Conservation (phyloP, 805 yeast genomes). For the Barnettozyma wickerhamii region DNA sequence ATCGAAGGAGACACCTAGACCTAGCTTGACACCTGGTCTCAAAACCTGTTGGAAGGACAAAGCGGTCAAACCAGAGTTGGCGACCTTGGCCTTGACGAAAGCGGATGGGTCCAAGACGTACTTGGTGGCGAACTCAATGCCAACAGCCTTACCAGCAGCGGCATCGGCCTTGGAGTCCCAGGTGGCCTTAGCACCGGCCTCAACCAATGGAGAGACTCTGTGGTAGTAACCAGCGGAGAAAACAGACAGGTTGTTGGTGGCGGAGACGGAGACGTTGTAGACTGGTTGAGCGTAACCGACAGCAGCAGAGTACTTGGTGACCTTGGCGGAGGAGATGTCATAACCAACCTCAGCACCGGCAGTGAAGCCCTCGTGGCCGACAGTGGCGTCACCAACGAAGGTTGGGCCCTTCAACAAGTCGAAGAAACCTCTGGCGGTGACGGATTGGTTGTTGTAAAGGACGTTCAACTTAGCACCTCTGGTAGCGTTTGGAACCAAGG, state of each 20-base stretch:
- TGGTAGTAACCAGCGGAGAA: constrained; percentile 97
- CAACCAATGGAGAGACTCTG: constrained; percentile 84
- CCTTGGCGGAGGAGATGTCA: constrained; percentile 88
- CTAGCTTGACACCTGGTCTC: constrained; percentile 94
- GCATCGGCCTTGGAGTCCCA: constrained; percentile 75
- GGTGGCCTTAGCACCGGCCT: constrained; percentile 97
- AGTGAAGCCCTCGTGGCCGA: constrained; percentile 94
- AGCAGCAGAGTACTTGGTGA: constrained; percentile 91
- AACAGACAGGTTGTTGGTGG: constrained; percentile 80
- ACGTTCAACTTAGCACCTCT: constrained; percentile 88
- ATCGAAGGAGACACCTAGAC: constrained; percentile 95
- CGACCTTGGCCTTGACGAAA: constrained; percentile 93
- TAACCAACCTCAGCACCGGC: constrained; percentile 97
- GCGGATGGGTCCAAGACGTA: constrained; percentile 84
- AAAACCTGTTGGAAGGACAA: constrained; percentile 90
- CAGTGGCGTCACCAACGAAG: constrained; percentile 90
- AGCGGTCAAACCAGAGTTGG: constrained; percentile 93
- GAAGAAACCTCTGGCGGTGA: constrained; percentile 91
- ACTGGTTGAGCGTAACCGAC: constrained; percentile 87
- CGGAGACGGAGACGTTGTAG: constrained; percentile 76
- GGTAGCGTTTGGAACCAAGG: constrained; percentile 79
- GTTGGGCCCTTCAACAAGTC: constrained; percentile 94
- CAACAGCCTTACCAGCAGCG: constrained; percentile 73
- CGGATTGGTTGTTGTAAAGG: constrained; percentile 87
- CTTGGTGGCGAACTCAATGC: constrained; percentile 94